Base-by-base conservation (phyloP, 2,329 filamentous ascomycete species). In the Neophaeococcomyces mojaviensis region DNA sequence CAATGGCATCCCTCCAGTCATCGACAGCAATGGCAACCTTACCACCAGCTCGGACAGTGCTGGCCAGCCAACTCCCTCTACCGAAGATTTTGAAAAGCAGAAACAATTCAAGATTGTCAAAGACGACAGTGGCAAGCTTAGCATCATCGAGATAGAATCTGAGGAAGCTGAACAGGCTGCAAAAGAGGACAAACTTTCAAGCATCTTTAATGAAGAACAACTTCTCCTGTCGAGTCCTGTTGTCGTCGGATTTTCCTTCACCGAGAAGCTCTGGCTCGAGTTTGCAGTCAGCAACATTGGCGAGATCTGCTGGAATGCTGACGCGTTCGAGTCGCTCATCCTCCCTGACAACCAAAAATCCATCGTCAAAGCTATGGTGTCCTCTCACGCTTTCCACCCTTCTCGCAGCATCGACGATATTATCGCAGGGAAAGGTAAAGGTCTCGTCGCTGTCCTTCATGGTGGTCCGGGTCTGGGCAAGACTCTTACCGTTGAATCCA, bases 181-280 rank as follows among this genome's bases (percentile, higher is more conserved):
- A n/a, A 36, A 36, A 12, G 65, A 69, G 2, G 65, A 68, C 18
- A 73, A 80, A 58, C 74, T 77, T 46, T 71, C 85, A 18, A 78
- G 82, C 24, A 67, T 72, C 47, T 89, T 92, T 61, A 84, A 76
- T 0, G 86, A 92, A 39, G 87, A 94, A 51, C 86, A 95, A 55
- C 82, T 92, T 19, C 70, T 95, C 4, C 82, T 94, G 39, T 82
- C 88, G 2, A 90, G 86, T 2, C 84, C 88, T 0, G 81, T 94
- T 0, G 86, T 94, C 0, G 75, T 94, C 1, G 89, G 88, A 0
- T 95, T 94, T 57, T 79, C 86, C 1, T 94, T 95, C 62, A 80
- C 79, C 1, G 87, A 94, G 65, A 95, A 94, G 66, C 72, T 87
- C 8, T 96, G 88, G 89, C 76, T 94, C 0, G 87, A 95, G 61